Conservation (phyloP, 495 filamentous ascomycete genomes). For the Penicillium roqueforti region DNA sequence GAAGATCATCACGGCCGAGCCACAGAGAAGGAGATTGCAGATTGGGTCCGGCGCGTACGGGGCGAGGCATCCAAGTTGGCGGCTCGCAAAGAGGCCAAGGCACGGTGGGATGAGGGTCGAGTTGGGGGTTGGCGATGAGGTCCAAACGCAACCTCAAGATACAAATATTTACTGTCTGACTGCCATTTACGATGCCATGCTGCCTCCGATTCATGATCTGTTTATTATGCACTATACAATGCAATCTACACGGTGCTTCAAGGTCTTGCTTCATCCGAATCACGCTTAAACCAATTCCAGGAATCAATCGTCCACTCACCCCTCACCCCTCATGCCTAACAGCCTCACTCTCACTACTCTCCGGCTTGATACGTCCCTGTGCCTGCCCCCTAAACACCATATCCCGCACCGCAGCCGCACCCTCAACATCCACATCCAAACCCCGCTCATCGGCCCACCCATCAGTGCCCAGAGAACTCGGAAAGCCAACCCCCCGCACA, state of each 20-base stretch:
- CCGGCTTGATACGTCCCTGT: background rate
- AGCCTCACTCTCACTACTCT: background rate
- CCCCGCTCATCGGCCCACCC: constrained; percentile 22
- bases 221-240: constrained; percentile 2
- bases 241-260: background rate
- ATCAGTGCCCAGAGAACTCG: constrained; percentile 39
- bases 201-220: background rate
- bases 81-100: constrained; percentile 73
- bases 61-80: constrained; percentile 72
- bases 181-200: background rate
- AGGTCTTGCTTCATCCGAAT: background rate
- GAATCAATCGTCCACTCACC: background rate
- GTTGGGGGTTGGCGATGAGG: constrained; percentile 86
- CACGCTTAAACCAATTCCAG: background rate
- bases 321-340: background rate
- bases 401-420: constrained; percentile 1
- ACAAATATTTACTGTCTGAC: no score
- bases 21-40: constrained; percentile 71
- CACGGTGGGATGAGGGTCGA: constrained; percentile 90
- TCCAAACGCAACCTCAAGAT: background rate
- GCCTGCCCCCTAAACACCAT: background rate
- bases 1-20: constrained; percentile 50
- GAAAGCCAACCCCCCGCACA: constrained; percentile 59
- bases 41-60: constrained; percentile 77
- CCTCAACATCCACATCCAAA: constrained; percentile 11